Evolutionary conservation across 2,329 filamentous ascomycete species (phyloP).

Genomic region (Emergomyces pasteurianus): DNA sequence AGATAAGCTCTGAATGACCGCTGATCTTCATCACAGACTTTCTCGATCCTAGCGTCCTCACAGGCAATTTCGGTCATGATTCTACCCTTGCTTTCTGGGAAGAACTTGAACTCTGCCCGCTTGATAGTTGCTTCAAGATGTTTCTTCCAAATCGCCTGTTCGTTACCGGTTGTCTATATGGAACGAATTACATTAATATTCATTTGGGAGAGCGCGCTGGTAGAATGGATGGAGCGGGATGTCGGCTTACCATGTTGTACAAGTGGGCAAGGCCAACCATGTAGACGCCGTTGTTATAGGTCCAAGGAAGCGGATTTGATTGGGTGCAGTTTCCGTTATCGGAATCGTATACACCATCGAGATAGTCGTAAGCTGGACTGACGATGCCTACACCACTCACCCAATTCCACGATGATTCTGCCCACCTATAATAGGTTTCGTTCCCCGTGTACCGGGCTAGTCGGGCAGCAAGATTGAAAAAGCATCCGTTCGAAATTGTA

Average conservation of each 20-base stretch:
- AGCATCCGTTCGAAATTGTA: conserved; percentile 45
- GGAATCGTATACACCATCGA: conserved; percentile 43
- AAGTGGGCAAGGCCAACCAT: conserved; percentile 45
- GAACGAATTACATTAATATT: not conserved
- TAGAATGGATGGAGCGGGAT: not conserved
- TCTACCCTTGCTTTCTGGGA: conserved; percentile 28
- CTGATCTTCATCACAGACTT: conserved; percentile 50
- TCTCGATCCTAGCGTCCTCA: conserved; percentile 32
- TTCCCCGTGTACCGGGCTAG: conserved; percentile 70
- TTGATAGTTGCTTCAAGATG: conserved; percentile 43
- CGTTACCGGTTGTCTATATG: conserved; percentile 23
- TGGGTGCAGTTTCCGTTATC: conserved; percentile 41
- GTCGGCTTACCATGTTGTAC: conserved; percentile 39
- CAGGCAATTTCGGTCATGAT: conserved; percentile 51
- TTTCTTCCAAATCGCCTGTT: conserved; percentile 42
- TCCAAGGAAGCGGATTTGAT: conserved; percentile 44
- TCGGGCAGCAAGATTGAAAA: conserved; percentile 51
- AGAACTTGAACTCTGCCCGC: conserved; percentile 39
- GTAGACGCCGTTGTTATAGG: conserved; percentile 45
- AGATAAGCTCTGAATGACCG: conserved; percentile 56
- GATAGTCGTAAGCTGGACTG: conserved; percentile 39
- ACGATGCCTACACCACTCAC: conserved; percentile 39
- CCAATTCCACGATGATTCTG: conserved; percentile 52
- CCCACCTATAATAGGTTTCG: conserved; percentile 65
- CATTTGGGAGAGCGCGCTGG: not conserved